A percentile compares a stretch with the other conserved stretches of the same genome.
phyloP scores from a whole-genome alignment of 208 protist species.

The Leishmania mexicana region DNA sequence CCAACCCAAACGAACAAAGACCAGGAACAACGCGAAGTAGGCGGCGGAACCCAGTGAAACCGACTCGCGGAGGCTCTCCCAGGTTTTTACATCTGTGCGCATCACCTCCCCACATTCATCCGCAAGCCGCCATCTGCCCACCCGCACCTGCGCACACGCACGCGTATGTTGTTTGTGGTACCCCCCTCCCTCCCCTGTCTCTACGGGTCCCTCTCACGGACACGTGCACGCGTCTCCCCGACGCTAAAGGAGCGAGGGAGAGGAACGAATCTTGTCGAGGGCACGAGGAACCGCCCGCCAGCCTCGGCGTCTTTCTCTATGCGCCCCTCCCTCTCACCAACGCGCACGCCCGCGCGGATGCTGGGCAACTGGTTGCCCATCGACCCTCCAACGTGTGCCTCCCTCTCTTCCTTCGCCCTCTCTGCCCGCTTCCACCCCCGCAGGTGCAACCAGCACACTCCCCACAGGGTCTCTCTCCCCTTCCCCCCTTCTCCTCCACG shows the following conservation, averaged over 20 bases:
- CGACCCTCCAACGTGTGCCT: background rate
- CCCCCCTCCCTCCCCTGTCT: background rate
- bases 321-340: background rate
- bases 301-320: background rate
- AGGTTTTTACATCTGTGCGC: background rate
- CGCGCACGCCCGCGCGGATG: background rate
- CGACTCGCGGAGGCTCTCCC: background rate
- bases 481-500: background rate
- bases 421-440: background rate
- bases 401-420: background rate
- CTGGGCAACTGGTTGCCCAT: background rate
- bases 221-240: background rate
- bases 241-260: background rate
- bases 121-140: background rate
- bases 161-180: background rate
- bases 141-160: background rate
- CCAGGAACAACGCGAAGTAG: background rate
- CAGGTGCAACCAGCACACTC: background rate
- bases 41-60: no score
- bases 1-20: background rate
- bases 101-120: background rate
- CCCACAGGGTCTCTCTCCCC: background rate
- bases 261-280: background rate
- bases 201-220: background rate
- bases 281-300: background rate